Conservation (phyloP, 1,284 basidiomycete genomes). For the Melampsora americana region DNA sequence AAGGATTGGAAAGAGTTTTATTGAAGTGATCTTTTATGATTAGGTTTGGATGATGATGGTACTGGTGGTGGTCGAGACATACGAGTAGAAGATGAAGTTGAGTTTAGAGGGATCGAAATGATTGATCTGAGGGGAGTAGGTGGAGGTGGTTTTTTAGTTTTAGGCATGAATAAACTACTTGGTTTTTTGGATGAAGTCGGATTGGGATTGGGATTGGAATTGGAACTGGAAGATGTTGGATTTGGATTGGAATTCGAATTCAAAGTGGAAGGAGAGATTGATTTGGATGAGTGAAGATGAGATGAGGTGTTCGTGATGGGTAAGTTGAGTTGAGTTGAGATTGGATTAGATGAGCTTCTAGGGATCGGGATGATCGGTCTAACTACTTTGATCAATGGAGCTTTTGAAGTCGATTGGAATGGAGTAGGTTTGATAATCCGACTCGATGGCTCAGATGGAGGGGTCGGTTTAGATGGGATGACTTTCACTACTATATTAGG, state of each 20-base stretch:
- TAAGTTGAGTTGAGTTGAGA: too few relatives aligned
- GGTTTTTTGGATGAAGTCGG: too few relatives aligned
- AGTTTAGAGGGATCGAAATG: neutral
- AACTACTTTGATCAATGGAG: too few relatives aligned
- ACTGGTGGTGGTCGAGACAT: neutral
- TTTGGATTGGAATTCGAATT: neutral
- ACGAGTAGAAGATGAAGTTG: neutral
- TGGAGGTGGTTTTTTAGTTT: neutral
- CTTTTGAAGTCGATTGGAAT: neutral
- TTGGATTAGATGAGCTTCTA: too few relatives aligned
- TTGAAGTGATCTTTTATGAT: neutral
- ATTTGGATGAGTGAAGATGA: too few relatives aligned
- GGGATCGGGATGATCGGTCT: too few relatives aligned
- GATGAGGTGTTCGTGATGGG: too few relatives aligned
- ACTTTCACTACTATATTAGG: neutral
- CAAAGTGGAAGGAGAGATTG: neutral
- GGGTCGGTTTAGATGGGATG: neutral
- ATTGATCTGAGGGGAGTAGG: neutral
- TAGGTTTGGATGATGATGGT: too few relatives aligned
- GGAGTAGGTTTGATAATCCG: neutral
- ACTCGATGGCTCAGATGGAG: neutral
- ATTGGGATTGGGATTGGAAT: neutral
- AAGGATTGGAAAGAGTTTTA: too few relatives aligned
- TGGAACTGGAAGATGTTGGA: neutral
- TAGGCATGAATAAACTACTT: slow-evolving; percentile 4